Evolutionary conservation across 1,284 basidiomycete species (phyloP).

Genomic region (Caloboletus firmus): DNA sequence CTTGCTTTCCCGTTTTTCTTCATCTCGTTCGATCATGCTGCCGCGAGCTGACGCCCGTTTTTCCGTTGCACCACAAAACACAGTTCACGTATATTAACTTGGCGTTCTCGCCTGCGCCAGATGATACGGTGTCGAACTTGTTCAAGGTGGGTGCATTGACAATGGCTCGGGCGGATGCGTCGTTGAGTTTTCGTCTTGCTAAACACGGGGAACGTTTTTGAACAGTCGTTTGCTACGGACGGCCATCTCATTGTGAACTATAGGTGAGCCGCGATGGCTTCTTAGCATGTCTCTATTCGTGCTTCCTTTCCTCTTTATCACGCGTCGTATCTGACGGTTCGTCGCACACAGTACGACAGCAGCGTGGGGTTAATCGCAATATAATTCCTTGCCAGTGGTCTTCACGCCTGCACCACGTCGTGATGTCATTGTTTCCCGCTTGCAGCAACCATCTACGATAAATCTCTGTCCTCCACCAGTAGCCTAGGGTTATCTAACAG

Average conservation of each 20-base stretch:
- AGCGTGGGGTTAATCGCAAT: slow-evolving; percentile 60
- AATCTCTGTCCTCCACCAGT: background rate
- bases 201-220: background rate
- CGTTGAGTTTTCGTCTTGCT: slow-evolving; percentile 7
- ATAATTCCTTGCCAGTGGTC: background rate
- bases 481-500: no score
- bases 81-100: slow-evolving; percentile 97
- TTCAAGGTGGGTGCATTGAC: slow-evolving; percentile 60
- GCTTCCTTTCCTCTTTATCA: background rate
- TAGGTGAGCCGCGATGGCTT: slow-evolving; percentile 55
- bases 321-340: slow-evolving; percentile 4
- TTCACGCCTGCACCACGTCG: background rate
- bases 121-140: slow-evolving; percentile 84
- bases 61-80: slow-evolving; percentile 34
- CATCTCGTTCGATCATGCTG: background rate
- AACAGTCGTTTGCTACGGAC: slow-evolving; percentile 87
- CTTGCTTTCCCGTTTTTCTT: background rate
- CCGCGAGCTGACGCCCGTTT: background rate
- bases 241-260: slow-evolving; percentile 96
- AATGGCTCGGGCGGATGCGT: background rate
- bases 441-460: background rate
- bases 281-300: background rate
- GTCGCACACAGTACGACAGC: slow-evolving; percentile 58
- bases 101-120: slow-evolving; percentile 88
- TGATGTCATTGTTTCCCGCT: background rate